Conservation (phyloP, 2,329 filamentous ascomycete species). For the Penicillium sp. region DNA sequence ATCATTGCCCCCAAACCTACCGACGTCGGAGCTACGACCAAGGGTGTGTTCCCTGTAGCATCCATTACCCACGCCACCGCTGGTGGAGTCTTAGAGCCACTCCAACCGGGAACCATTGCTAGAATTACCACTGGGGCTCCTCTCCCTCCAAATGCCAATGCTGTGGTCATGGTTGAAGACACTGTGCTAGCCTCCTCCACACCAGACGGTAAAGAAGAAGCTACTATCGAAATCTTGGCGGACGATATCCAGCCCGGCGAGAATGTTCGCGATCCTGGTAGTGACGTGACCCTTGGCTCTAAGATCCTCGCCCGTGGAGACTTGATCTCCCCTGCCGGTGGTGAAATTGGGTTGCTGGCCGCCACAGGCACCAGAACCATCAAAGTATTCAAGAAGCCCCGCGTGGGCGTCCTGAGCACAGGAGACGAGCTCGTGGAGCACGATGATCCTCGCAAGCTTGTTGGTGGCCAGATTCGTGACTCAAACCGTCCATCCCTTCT, state of each 20-base stretch:
- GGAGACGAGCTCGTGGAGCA: constrained; percentile 91
- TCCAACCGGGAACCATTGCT: constrained; percentile 75
- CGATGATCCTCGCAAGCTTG: constrained; percentile 59
- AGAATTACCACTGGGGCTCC: constrained; percentile 95
- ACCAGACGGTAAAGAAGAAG: constrained; percentile 79
- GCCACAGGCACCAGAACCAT: constrained; percentile 76
- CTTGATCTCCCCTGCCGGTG: constrained; percentile 80
- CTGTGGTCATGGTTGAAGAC: constrained; percentile 97
- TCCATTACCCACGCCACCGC: constrained; percentile 84
- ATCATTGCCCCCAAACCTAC: constrained; percentile 60
- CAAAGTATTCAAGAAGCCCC: constrained; percentile 70
- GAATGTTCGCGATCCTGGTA: constrained; percentile 89
- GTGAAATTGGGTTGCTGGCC: constrained; percentile 86
- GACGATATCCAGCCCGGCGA: constrained; percentile 73
- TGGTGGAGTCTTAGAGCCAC: constrained; percentile 58
- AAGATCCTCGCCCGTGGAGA: constrained; percentile 75
- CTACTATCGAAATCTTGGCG: constrained; percentile 81
- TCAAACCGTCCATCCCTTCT: constrained; percentile 88
- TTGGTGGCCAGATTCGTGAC: constrained; percentile 84
- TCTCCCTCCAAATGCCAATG: constrained; percentile 80
- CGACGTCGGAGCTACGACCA: constrained; percentile 60
- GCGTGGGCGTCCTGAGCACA: constrained; percentile 85
- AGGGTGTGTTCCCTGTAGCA: constrained; percentile 81
- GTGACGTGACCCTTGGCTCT: constrained; percentile 72
- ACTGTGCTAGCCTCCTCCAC: constrained; percentile 75